These are phyloP conservation scores for Paecilomyces niveus DNA, from an alignment of 2,329 filamentous ascomycete species.

Conservation along the genomic window DNA sequence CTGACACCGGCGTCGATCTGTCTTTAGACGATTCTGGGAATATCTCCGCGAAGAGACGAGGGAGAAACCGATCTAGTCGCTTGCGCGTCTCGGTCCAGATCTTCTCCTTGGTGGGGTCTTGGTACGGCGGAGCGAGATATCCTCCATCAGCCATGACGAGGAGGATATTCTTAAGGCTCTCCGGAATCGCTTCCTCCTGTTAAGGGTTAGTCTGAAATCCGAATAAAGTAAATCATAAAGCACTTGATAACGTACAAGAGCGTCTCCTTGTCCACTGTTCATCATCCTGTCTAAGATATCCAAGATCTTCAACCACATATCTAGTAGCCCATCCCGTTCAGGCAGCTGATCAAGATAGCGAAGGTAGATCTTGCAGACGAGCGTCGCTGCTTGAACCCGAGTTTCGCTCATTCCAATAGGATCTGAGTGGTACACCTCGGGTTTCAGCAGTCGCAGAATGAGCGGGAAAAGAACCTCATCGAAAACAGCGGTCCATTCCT, in stretches of 20 bases:
- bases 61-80: constrained; percentile 54
- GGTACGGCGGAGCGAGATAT: constrained; percentile 64
- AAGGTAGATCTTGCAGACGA: constrained; percentile 91
- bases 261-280: constrained; percentile 90
- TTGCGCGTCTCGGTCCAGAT: constrained; percentile 58
- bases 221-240: background rate
- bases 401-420: constrained; percentile 93
- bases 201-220: background rate
- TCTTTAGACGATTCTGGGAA: constrained; percentile 40
- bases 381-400: constrained; percentile 78
- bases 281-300: constrained; percentile 93
- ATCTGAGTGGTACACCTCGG: constrained; percentile 88
- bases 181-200: constrained; percentile 88
- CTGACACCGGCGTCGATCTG: constrained; percentile 10
- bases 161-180: constrained; percentile 92
- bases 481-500: constrained; percentile 94
- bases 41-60: constrained; percentile 51
- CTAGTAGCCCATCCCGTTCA: constrained; percentile 80
- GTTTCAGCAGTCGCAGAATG: constrained; percentile 79
- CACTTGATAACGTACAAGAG: constrained; percentile 55
- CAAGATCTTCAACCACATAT: constrained; percentile 86
- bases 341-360: constrained; percentile 83
- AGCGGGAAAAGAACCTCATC: constrained; percentile 88
- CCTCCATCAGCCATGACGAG: constrained; percentile 90
- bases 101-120: constrained; percentile 43